Percentiles rank a stretch among this genome's conserved stretches.
These are phyloP conservation scores for Tylopilus plumbeoviolaceoides DNA, from an alignment of 768 basidiomycete species.

Conservation along the genomic window DNA sequence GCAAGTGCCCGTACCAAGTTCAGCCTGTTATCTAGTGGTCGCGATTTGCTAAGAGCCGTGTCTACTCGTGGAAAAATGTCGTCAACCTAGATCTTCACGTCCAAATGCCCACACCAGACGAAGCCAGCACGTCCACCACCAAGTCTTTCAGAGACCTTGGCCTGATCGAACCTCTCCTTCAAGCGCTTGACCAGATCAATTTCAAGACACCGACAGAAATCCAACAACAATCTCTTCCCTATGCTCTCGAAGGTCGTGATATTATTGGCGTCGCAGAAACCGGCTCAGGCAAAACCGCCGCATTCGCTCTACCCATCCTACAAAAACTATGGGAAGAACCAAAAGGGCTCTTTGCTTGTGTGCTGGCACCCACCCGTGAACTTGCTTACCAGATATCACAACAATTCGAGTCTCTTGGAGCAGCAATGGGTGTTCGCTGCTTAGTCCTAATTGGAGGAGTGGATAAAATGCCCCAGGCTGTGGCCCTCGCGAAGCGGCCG, in stretches of 20 bases:
- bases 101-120: slow-evolving; percentile 60
- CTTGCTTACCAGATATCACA: slow-evolving; percentile 98
- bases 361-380: slow-evolving; percentile 97
- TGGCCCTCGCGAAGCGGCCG: slow-evolving; percentile 89
- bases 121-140: slow-evolving; percentile 46
- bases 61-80: slow-evolving; percentile 12
- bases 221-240: slow-evolving; percentile 79
- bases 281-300: slow-evolving; percentile 96
- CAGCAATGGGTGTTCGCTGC: slow-evolving; percentile 88
- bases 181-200: slow-evolving; percentile 75
- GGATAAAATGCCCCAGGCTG: slow-evolving; percentile 85
- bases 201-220: slow-evolving; percentile 90
- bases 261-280: slow-evolving; percentile 99
- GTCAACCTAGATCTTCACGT: neutral
- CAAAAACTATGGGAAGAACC: slow-evolving; percentile 97
- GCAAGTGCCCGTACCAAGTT: neutral
- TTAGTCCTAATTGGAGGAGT: slow-evolving; percentile 94
- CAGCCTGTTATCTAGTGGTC: neutral
- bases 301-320: slow-evolving; percentile 92
- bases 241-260: slow-evolving; percentile 87
- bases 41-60: neutral
- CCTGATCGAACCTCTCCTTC: slow-evolving; percentile 83
- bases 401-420: slow-evolving; percentile 89
- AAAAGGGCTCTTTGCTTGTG: slow-evolving; percentile 86
- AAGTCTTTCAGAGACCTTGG: slow-evolving; percentile 79